Evolutionary conservation across 140 eudicot genomes (phyloP), one percentile per base, ranked within the genome.

Genomic region (Eryngium alpinum): DNA sequence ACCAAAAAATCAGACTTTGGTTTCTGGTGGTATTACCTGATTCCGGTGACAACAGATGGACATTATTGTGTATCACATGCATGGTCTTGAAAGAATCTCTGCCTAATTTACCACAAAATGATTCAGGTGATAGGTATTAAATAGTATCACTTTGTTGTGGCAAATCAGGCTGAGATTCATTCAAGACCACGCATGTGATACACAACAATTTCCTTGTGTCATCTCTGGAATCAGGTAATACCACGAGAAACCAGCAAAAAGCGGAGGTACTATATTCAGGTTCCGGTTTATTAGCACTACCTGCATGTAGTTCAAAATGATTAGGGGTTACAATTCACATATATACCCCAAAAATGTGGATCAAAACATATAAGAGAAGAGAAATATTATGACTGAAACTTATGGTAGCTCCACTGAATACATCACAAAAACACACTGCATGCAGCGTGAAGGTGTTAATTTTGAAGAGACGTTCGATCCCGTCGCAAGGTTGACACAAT

Each of bases 291-390:
- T 92, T 92, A 25, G 88, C 84, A 90, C 97, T 92, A 80, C 91
- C 91, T 1, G 98, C 98, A 85, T 94, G 98, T 89, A 90, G 22
- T 85, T 92, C 98, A 84, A 91, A 94, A 79, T 89, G 90, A 75
- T 88, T 90, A 38, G 98, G 96, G 12, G 90, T 87, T 12, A 94
- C 87, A 81, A 88, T 88, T 97, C 92, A 77, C 79, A 83, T 59
- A 34, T 50, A 32, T 62, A 84, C 57, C 66, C 31, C 33, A 33
- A 56, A 34, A 28, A 69, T 19, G 66, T 59, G 21, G 5, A 38
- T 38, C 46, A 38, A 7, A 38, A 76, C n/a, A 49, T 34, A 17
- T 38, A 38, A 7, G 46, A 38, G 46, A 38, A 38, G 4, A 38
- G 18, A 29, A 5, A 31, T 72, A 3, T 27, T 3, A 79, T 43